A percentile compares a stretch with the other conserved stretches of the same genome.
phyloP scores from a whole-genome alignment of 352 stramenopile genomes.

The Phytophthora capsici region DNA sequence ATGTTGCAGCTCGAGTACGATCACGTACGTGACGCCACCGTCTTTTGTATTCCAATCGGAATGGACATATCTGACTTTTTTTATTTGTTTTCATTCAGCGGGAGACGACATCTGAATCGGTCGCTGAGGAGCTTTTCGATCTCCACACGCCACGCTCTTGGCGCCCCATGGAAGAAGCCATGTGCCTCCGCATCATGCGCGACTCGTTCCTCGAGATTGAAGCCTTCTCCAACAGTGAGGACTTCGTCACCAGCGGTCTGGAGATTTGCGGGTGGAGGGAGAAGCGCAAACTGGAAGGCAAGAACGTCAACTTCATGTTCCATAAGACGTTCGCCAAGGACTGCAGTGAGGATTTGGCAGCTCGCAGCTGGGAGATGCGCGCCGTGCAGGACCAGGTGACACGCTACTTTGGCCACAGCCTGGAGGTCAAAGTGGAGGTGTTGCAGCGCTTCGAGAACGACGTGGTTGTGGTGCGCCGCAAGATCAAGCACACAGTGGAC shows the following conservation, averaged over 20 bases:
- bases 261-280: conserved; percentile 69
- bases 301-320: conserved; percentile 68
- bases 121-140: conserved; percentile 33
- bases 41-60: not conserved
- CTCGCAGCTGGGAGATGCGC: conserved; percentile 61
- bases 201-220: conserved; percentile 63
- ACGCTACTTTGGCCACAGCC: conserved; percentile 62
- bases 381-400: conserved; percentile 60
- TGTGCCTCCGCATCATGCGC: conserved; percentile 51
- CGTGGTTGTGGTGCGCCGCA: conserved; percentile 60
- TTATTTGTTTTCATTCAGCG: conserved; percentile 25
- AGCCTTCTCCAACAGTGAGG: conserved; percentile 49
- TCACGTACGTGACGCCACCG: conserved; percentile 44
- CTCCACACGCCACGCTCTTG: conserved; percentile 40
- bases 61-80: conserved; percentile 1
- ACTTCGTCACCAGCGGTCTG: conserved; percentile 57
- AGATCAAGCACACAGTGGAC: conserved; percentile 64
- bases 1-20: conserved; percentile 69
- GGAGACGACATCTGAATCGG: conserved; percentile 37
- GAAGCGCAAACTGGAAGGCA: conserved; percentile 61
- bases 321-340: conserved; percentile 61
- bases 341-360: conserved; percentile 57
- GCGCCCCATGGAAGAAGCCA: conserved; percentile 46
- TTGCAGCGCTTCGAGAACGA: conserved; percentile 60
- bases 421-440: conserved; percentile 58